Base-by-base conservation (phyloP, 1,284 basidiomycete species). In the Trametes versicolor region DNA sequence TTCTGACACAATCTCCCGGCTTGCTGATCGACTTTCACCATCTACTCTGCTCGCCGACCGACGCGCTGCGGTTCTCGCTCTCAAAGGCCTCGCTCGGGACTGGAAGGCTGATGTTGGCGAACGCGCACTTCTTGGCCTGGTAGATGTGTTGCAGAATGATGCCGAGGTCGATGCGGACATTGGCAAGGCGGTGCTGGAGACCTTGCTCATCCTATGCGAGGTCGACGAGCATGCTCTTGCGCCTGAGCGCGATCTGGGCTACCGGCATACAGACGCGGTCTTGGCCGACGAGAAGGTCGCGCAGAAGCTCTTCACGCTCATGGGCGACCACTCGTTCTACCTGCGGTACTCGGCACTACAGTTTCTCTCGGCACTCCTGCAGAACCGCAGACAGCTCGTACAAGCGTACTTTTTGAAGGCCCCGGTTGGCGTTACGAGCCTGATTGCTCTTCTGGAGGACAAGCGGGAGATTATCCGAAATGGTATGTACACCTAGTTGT, bases 71-170 rank as follows among this genome's bases (percentile, higher is more conserved):
- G 91, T 99, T 10, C 83, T 98, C 49, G 89, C 95, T 0, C 86
- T 99, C 71, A 99, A 99, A 77, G 96, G 96, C 17, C 87, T 99
- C 55, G 85, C 92, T 53, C 87, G 96, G 61, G 97, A 98, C 79
- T 96, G 94, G 83, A 96, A 94, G 76, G 84, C 88, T 65, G 94
- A 97, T 64, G 92, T 98, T 23, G 95, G 94, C 13, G 84, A 87
- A 67, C 83, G 85, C 57, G 92, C 94, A 1, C 82, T 98, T 17
- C 81, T 85, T 6, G 91, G 93, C 1, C 85, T 98, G 6, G 77
- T 97, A 7, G 89, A 92, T 34, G 92, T 96, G 13, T 82, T 97
- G 41, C 84, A 91, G 70, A 93, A 92, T 68, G 96, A 98, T 74
- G 92, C 95, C 0, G 90, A 94, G 70, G 86, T 95, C 58, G 96